phyloP scores from a whole-genome alignment of 495 filamentous ascomycete species.

The Pyrenula aspistea region DNA sequence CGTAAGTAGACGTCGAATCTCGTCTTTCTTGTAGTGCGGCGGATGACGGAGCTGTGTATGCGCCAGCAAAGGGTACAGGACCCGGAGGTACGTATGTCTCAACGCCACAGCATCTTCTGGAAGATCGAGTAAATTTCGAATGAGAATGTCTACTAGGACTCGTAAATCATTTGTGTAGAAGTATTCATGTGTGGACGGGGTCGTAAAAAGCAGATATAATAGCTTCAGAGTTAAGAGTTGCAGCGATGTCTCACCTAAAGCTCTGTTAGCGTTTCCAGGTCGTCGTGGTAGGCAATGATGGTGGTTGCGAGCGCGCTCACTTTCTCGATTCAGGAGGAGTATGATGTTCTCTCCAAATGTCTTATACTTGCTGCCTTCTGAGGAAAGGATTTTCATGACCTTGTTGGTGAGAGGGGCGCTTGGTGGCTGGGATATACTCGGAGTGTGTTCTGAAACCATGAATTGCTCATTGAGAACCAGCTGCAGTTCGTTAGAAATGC shows the following conservation, averaged over 20 bases:
- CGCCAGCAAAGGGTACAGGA: conserved; percentile 77
- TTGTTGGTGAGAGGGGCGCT: conserved; percentile 66
- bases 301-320: conserved; percentile 18
- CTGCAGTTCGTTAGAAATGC: conserved; percentile 33
- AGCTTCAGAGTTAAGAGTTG: conserved; percentile 93
- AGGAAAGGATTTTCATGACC: conserved; percentile 77
- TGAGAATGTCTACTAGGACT: conserved; percentile 88
- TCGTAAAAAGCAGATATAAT: conserved; percentile 89
- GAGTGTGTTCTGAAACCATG: conserved; percentile 62
- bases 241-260: conserved; percentile 62
- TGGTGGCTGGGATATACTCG: conserved; percentile 23
- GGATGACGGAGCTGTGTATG: conserved; percentile 80
- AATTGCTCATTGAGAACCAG: conserved; percentile 97
- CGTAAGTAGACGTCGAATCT: conserved; percentile 61
- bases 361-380: conserved; percentile 68
- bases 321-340: conserved; percentile 88
- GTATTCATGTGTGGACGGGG: conserved; percentile 82
- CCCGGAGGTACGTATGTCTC: conserved; percentile 94
- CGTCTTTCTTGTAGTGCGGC: conserved; percentile 85
- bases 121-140: conserved; percentile 88
- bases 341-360: conserved; percentile 98
- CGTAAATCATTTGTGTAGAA: conserved; percentile 97
- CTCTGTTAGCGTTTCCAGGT: conserved; percentile 11
- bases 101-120: conserved; percentile 69
- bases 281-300: neutral